Evolutionary conservation across 306 rosid species (phyloP).

Genomic region (Adenanthera pavonina): DNA sequence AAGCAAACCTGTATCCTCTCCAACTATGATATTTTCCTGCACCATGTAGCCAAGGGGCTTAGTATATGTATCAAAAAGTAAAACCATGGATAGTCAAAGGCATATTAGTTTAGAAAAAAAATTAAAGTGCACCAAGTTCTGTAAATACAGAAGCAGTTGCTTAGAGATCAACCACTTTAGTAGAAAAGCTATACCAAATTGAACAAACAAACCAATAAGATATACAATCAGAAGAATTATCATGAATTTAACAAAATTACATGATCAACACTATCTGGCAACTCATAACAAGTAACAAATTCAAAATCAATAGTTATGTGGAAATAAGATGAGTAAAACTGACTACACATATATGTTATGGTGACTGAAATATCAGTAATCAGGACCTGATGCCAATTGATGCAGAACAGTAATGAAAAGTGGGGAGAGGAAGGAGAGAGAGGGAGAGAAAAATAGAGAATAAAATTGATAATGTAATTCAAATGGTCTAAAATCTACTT

Average conservation of each 20-base stretch:
- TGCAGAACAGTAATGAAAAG: not conserved
- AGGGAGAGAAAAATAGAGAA: not conserved
- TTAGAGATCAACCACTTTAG: not conserved
- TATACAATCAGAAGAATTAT: not conserved
- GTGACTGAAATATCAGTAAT: too few species aligned
- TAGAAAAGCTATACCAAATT: not conserved
- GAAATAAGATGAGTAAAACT: not conserved
- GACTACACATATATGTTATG: not conserved
- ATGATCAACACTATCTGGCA: not conserved
- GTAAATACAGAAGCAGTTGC: slow-evolving; percentile 4
- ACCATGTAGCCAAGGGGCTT: slow-evolving; percentile 42
- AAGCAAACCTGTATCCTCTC: slow-evolving; percentile 79
- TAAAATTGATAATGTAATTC: not conserved
- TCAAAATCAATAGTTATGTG: not conserved
- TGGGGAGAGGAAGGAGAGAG: not conserved
- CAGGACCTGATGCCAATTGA: not conserved
- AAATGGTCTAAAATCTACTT: not conserved
- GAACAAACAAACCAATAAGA: not conserved
- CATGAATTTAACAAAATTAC: slow-evolving; percentile 9
- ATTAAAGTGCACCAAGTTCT: not conserved
- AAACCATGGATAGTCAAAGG: not conserved
- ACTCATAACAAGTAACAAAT: slow-evolving; percentile 2
- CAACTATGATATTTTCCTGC: slow-evolving; percentile 70
- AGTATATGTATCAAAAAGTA: slow-evolving; percentile 27
- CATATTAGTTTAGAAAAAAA: slow-evolving; percentile 17